These are phyloP conservation scores for Piper longum DNA, from an alignment of 164 flowering plant species.

Conservation along the genomic window DNA sequence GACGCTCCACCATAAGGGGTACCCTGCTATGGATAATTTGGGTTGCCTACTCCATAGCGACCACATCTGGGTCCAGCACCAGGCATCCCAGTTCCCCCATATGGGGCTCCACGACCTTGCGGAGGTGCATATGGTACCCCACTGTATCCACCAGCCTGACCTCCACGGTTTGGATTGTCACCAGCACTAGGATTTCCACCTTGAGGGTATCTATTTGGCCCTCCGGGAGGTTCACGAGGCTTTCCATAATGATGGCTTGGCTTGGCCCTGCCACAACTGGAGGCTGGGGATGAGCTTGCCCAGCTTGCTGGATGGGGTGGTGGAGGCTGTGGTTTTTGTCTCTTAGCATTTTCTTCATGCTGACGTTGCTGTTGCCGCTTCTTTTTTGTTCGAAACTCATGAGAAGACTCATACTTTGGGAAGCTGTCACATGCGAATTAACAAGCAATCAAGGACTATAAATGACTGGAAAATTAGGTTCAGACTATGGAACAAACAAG, in stretches of 20 bases:
- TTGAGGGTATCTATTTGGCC: constrained; percentile 52
- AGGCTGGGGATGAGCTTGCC: constrained; percentile 56
- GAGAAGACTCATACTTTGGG: constrained; percentile 86
- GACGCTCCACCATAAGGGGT: constrained; percentile 46
- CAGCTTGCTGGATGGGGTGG: constrained; percentile 70
- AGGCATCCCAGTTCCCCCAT: constrained; percentile 47
- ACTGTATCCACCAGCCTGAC: constrained; percentile 54
- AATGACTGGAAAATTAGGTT: too few species aligned
- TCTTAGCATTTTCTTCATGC: constrained; percentile 69
- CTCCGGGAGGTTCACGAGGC: constrained; percentile 69
- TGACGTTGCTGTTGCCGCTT: constrained; percentile 42
- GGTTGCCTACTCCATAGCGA: constrained; percentile 45
- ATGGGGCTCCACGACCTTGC: constrained; percentile 71
- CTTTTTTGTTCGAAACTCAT: constrained; percentile 95
- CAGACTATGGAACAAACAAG: too few species aligned
- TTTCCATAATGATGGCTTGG: constrained; percentile 57
- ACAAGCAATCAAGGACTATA: not conserved
- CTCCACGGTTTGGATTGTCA: constrained; percentile 48
- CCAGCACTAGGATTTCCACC: constrained; percentile 59
- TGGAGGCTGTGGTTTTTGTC: constrained; percentile 77
- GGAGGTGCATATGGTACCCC: constrained; percentile 59
- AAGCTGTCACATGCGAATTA: constrained; percentile 27
- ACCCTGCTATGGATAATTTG: constrained; percentile 55
- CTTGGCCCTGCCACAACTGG: constrained; percentile 46
- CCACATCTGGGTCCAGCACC: constrained; percentile 44